Evolutionary conservation across 495 filamentous ascomycete genomes (phyloP), one percentile per base, ranked within the genome.

Genomic region (Penicillium tannophilum): DNA sequence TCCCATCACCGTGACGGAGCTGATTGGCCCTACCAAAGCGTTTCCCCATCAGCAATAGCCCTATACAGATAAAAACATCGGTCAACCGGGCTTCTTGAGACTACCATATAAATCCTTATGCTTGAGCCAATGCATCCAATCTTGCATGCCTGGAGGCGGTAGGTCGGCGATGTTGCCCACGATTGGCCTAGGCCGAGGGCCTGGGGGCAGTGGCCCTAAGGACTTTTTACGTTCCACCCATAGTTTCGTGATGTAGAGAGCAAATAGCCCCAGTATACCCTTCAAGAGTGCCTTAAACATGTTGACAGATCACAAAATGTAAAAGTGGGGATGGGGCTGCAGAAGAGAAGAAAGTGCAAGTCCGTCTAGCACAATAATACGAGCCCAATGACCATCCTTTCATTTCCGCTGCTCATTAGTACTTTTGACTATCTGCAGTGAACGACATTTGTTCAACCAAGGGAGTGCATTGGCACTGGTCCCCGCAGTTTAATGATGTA

Each of bases 71-170:
- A 4, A 17, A 41, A 14, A n/a, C 36, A 1, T 41, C 6, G 36
- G 16, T 41, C 14, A 16, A 41, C 36, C 9, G 33, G 11, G 33
- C 0, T 41, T n/a, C 4, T 41, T 41, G 1, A 4, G 4, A 1
- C 76, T 73, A 6, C 68, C 79, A 57, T 84, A 84, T 11, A 72
- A 52, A 33, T 81, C 75, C 52, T 82, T 83, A 58, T 82, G 79
- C 53, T 78, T 72, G 1, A 79, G 52, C 80, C 81, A 84, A 58
- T 83, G 79, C 20, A 72, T 54, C 55, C 68, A 74, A 58, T 83
- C 80, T 2, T 69, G 65, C 16, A 54, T 58, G 0, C 75, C 78
- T 11, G 70, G 56, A 14, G 68, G 56, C 8, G 80, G 80, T 4
- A 82, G 60, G 52, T 83, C 77, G 8, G 61, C 58, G 9, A 83